phyloP scores from a whole-genome alignment of 495 filamentous ascomycete species.

The Durotheca rogersii region DNA sequence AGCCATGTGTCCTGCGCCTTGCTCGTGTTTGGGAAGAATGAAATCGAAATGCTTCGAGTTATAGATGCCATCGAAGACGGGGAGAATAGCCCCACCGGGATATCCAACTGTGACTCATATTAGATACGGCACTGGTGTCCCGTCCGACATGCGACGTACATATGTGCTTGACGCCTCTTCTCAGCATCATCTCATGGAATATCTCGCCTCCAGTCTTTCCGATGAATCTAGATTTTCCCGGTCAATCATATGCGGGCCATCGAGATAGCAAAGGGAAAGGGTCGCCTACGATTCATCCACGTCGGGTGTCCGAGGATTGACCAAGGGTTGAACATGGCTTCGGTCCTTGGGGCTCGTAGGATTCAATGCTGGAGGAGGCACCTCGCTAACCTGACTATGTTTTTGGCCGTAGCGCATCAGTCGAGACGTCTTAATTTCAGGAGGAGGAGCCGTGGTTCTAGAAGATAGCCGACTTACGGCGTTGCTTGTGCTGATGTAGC shows the following conservation, averaged over 20 bases:
- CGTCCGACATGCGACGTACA: slow-evolving; percentile 58
- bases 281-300: slow-evolving; percentile 72
- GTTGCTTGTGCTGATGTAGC: slow-evolving; percentile 39
- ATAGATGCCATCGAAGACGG: slow-evolving; percentile 81
- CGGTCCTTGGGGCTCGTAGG: slow-evolving; percentile 45
- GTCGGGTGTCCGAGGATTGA: slow-evolving; percentile 58
- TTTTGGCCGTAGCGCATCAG: neutral
- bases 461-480: slow-evolving; percentile 28
- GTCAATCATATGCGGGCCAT: slow-evolving; percentile 31
- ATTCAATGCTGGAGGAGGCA: slow-evolving; percentile 73
- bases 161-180: slow-evolving; percentile 87
- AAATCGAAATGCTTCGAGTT: slow-evolving; percentile 80
- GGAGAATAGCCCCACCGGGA: slow-evolving; percentile 78
- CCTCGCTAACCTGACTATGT: slow-evolving; percentile 44
- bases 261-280: slow-evolving; percentile 18
- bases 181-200: slow-evolving; percentile 98
- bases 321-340: slow-evolving; percentile 67
- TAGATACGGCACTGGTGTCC: slow-evolving; percentile 32
- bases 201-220: slow-evolving; percentile 95
- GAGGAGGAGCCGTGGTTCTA: too few species aligned
- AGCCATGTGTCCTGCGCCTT: slow-evolving; percentile 81
- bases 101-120: slow-evolving; percentile 58
- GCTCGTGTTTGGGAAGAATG: slow-evolving; percentile 75
- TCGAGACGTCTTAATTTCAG: too few species aligned
- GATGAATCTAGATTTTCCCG: slow-evolving; percentile 66